Evolutionary conservation across 768 basidiomycete species (phyloP).

Genomic region (Rhodocollybia butyracea): DNA sequence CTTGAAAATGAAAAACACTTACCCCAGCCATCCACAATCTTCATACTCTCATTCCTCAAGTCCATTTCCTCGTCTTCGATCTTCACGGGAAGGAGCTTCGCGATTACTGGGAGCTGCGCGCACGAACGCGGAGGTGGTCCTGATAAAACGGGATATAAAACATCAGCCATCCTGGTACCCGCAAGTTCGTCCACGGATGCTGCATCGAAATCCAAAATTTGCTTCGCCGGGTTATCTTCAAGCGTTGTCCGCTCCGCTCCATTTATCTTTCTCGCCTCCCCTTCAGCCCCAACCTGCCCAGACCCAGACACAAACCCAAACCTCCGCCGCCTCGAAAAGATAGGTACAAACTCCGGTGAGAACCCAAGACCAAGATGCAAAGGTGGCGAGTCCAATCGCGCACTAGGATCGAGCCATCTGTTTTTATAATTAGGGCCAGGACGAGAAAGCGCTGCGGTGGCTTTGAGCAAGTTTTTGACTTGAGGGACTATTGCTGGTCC

Average conservation of each 20-base stretch:
- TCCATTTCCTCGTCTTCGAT: slow-evolving; percentile 39
- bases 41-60: slow-evolving; percentile 47
- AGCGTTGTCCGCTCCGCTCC: too few relatives aligned
- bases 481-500: slow-evolving; percentile 21
- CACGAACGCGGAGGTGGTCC: neutral
- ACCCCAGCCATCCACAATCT: slow-evolving; percentile 67
- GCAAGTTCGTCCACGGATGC: neutral
- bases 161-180: neutral
- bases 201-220: too few relatives aligned
- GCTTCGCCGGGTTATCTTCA: too few relatives aligned
- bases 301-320: neutral
- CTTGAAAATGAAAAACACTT: slow-evolving; percentile 19
- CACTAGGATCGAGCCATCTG: slow-evolving; percentile 20
- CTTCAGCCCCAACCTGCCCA: neutral
- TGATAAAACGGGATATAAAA: neutral
- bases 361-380: neutral
- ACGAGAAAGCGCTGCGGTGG: slow-evolving; percentile 14
- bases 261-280: neutral
- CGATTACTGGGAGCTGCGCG: neutral
- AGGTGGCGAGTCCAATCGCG: neutral
- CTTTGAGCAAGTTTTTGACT: slow-evolving; percentile 25
- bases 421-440: slow-evolving; percentile 18
- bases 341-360: slow-evolving; percentile 19
- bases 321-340: slow-evolving; percentile 39
- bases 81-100: neutral